These are phyloP conservation scores for Corymbia citriodora DNA, from an alignment of 441 rosid genomes.

Conservation along the genomic window DNA sequence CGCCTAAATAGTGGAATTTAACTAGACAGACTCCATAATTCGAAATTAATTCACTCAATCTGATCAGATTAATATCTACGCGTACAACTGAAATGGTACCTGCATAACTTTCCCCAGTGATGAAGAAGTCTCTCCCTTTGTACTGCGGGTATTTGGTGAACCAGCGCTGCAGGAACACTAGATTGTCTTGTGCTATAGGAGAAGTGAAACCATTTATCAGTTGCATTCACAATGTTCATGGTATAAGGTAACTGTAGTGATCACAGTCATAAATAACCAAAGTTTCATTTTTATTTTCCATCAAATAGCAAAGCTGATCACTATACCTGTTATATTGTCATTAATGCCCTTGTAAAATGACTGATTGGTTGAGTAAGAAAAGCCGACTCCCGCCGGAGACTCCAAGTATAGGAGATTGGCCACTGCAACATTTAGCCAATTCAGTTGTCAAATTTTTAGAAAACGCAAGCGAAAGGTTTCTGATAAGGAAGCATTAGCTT, in stretches of 20 bases:
- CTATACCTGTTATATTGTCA: not conserved
- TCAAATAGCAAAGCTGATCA: not conserved
- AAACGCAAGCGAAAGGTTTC: not conserved
- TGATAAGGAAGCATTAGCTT: not conserved
- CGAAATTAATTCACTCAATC: not conserved
- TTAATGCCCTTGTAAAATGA: not conserved
- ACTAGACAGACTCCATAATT: not conserved
- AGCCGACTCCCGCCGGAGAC: conserved; percentile 1
- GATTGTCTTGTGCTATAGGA: not conserved
- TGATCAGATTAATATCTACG: not conserved
- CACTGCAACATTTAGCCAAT: not conserved
- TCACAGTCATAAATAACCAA: not conserved
- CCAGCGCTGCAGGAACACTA: conserved; percentile 3
- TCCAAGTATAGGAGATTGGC: conserved; percentile 12
- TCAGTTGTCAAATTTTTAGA: not conserved
- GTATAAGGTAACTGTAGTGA: not conserved
- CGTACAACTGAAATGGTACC: not conserved
- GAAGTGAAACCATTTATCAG: not conserved
- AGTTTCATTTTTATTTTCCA: not conserved
- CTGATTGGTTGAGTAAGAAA: not conserved
- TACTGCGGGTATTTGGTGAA: not conserved
- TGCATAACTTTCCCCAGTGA: conserved; percentile 2
- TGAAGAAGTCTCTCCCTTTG: conserved; percentile 3
- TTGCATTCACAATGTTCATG: not conserved
- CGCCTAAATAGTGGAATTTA: not conserved